Evolutionary conservation across 148 eudicot species (phyloP), one percentile per base, ranked within the genome.

Genomic region (Oxyria digyna): DNA sequence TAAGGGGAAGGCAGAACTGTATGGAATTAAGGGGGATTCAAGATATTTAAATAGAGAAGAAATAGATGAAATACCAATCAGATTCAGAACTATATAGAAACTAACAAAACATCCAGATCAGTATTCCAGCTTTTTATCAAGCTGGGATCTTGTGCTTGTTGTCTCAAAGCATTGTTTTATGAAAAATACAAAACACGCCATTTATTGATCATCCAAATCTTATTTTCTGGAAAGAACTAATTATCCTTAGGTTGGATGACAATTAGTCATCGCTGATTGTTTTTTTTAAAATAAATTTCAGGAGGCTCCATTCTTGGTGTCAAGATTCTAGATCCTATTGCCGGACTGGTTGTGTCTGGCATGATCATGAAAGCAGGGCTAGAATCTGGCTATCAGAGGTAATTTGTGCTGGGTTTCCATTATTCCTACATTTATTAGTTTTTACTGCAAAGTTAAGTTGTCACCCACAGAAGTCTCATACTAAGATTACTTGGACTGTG

Each of bases 241-340:
- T 59, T 59, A 59, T 59, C 37, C 38, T 27, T 27, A 8, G 33
- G 27, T 12, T 27, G 6, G n/a, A 5, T 55, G 15, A 42, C 18
- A 59, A 15, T 3, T 52, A 52, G 59, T 14, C 8, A 31, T 8
- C 29, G 38, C 29, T 29, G 65, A 59, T 59, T 29, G 18, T 29
- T 29, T 59, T 26, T 20, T 15, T 31, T n/a, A n/a, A n/a, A n/a
- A n/a, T n/a, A 74, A 68, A 24, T 69, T 38, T 50, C 76, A 95
- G 99, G 99, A 69, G 99, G 99, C 57, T 80, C 99, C 68, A 87
- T 88, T 74, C 91, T 95, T 64, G 99, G 99, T 50, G 79, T 91
- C 62, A 85, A 85, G 80, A 79, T 87, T 77, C 81, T 95, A 18
- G 99, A 95, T 82, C 96, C 99, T 79, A 83, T 91, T 40, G 99